Evolutionary conservation across 768 basidiomycete genomes (phyloP).

Genomic region (Boletellus emodensis): DNA sequence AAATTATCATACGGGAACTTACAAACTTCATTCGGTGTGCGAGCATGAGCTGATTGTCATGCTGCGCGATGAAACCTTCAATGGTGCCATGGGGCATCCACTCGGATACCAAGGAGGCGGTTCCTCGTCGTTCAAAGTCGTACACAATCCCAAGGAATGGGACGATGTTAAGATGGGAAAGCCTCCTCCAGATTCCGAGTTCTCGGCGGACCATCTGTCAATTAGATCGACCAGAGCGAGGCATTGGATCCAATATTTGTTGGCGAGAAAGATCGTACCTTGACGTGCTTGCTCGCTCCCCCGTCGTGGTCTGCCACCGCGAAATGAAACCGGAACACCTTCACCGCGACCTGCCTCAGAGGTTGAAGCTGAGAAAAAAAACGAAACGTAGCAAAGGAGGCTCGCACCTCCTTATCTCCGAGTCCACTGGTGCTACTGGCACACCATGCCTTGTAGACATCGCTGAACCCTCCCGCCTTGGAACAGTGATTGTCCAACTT

Average conservation of each 20-base stretch:
- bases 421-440: background rate
- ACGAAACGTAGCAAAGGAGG: background rate
- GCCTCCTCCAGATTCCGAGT: constrained; percentile 21
- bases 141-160: constrained; percentile 19
- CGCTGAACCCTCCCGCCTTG: constrained; percentile 5
- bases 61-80: constrained; percentile 12
- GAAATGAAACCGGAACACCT: constrained; percentile 9
- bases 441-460: constrained; percentile 4
- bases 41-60: background rate
- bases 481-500: background rate
- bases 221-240: background rate
- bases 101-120: constrained; percentile 24
- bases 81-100: constrained; percentile 29
- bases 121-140: constrained; percentile 19
- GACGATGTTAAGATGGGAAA: constrained; percentile 21
- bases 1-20: constrained; percentile 1
- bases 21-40: background rate
- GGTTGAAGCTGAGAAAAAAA: background rate
- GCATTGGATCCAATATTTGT: background rate
- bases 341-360: constrained; percentile 10
- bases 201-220: constrained; percentile 19
- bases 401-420: background rate
- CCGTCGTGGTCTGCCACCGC: constrained; percentile 4
- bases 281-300: background rate
- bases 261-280: background rate